A percentile compares a stretch with the other conserved stretches of the same genome.
phyloP scores from a whole-genome alignment of 768 basidiomycete species.

The Termitomyces sp. region DNA sequence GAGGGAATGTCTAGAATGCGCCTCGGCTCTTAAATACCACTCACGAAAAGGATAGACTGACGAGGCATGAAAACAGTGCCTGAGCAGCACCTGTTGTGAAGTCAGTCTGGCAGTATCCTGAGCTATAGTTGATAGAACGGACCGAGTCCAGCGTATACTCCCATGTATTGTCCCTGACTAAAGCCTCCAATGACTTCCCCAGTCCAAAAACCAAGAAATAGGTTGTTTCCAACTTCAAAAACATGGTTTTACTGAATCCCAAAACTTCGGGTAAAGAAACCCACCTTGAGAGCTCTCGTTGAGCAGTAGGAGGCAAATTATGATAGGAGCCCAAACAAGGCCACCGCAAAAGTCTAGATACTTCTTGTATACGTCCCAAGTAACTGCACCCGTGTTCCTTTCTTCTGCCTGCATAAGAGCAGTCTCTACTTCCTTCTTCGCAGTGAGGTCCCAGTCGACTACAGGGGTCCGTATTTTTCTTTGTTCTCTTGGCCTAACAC shows the following conservation, averaged over 20 bases:
- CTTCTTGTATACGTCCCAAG: conserved; percentile 40
- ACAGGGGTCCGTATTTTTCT: background rate
- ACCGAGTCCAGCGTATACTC: conserved; percentile 42
- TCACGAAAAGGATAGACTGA: conserved; percentile 47
- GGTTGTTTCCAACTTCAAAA: conserved; percentile 47
- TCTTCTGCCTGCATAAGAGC: conserved; percentile 52
- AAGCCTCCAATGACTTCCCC: conserved; percentile 48
- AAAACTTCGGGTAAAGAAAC: background rate
- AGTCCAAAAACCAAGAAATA: conserved; percentile 76
- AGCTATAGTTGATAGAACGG: conserved; percentile 1
- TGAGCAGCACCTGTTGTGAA: conserved; percentile 34
- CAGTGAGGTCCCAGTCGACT: conserved; percentile 3
- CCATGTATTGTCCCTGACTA: conserved; percentile 64
- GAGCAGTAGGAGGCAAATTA: conserved; percentile 38
- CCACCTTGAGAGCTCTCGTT: conserved; percentile 47
- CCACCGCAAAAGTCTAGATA: conserved; percentile 46
- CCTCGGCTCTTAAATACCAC: conserved; percentile 10
- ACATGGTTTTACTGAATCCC: background rate
- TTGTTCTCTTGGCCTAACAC: conserved; percentile 17
- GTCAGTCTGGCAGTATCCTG: background rate
- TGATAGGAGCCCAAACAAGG: conserved; percentile 39
- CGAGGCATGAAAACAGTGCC: conserved; percentile 44
- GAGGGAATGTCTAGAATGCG: background rate
- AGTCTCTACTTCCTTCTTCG: conserved; percentile 23
- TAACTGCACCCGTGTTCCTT: conserved; percentile 46